These are phyloP conservation scores for Vicia villosa DNA, from an alignment of 306 rosid genomes.

Conservation along the genomic window DNA sequence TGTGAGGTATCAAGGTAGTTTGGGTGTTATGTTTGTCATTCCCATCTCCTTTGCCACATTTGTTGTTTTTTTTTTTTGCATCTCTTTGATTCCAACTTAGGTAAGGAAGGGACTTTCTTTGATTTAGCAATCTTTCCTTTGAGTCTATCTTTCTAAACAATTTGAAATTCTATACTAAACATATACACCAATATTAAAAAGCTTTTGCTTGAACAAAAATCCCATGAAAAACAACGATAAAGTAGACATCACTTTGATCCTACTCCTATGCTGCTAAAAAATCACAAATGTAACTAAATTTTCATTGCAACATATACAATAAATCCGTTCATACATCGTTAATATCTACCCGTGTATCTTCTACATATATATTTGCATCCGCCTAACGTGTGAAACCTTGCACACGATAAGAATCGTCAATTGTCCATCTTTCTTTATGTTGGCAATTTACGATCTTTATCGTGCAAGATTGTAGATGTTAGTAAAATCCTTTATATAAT, in stretches of 20 bases:
- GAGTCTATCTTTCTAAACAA: background rate
- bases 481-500: background rate
- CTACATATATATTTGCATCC: slow-evolving; percentile 11
- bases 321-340: background rate
- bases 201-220: too few relatives aligned
- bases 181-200: too few relatives aligned
- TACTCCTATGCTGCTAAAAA: background rate
- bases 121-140: background rate
- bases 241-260: background rate
- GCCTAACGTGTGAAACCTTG: background rate
- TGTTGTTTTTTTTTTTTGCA: background rate
- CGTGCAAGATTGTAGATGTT: background rate
- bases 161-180: too few relatives aligned
- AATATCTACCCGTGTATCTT: slow-evolving; percentile 29
- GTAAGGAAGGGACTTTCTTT: background rate
- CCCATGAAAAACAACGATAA: background rate
- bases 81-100: background rate
- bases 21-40: background rate
- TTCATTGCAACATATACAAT: slow-evolving; percentile 38
- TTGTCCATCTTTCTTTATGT: background rate
- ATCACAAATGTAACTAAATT: background rate
- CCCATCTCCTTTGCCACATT: background rate
- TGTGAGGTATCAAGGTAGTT: background rate
- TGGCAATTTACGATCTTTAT: background rate
- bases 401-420: background rate